Evolutionary conservation across 495 filamentous ascomycete genomes (phyloP).

Genomic region (Penicillium bovifimosum): DNA sequence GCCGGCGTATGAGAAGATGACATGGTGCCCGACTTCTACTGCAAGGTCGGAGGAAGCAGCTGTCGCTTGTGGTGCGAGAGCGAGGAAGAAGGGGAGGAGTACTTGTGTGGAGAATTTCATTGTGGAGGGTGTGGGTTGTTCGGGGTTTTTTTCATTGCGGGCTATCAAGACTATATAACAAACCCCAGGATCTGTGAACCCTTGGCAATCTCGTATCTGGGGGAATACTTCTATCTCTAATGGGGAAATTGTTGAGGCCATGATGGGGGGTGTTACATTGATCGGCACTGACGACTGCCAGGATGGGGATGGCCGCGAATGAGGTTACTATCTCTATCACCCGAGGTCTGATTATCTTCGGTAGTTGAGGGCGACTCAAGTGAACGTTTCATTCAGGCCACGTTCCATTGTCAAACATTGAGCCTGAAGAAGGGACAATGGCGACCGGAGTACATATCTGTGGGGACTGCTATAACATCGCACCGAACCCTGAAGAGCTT

Average conservation of each 20-base stretch:
- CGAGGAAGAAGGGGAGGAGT: constrained; percentile 2
- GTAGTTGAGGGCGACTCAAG: background rate
- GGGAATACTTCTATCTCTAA: background rate
- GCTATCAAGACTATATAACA: background rate
- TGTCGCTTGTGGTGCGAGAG: background rate
- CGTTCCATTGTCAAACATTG: background rate
- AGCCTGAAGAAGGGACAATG: background rate
- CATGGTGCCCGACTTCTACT: constrained; percentile 26
- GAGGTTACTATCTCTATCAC: background rate
- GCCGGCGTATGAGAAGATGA: constrained; percentile 35
- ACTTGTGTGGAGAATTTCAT: constrained; percentile 6
- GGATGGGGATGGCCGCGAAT: background rate
- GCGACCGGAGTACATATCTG: background rate
- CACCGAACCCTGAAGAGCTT: too few relatives aligned
- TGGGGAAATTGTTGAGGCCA: background rate
- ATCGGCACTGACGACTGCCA: constrained; percentile 3
- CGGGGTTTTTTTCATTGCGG: background rate
- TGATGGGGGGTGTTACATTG: constrained; percentile 12
- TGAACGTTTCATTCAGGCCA: background rate
- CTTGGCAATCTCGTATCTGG: background rate
- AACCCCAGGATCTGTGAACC: background rate
- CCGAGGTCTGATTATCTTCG: background rate
- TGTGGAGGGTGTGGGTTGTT: background rate
- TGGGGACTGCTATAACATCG: too few relatives aligned
- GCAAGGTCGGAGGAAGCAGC: background rate